phyloP scores from a whole-genome alignment of 1,139 yeast genomes.

The Lodderomyces elongisporus region DNA sequence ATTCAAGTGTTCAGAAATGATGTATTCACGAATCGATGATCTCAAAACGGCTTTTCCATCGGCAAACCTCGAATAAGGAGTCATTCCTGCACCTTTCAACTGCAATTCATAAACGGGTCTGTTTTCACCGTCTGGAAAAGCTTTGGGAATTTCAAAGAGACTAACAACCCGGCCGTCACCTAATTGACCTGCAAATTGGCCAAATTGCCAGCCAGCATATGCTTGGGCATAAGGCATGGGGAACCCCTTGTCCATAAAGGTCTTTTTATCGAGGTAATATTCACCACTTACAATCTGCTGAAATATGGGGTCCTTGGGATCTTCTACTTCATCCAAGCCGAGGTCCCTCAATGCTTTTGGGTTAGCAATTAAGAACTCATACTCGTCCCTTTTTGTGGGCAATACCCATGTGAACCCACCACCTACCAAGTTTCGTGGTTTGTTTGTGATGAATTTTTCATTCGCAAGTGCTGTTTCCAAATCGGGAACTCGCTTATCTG shows the following conservation, averaged over 20 bases:
- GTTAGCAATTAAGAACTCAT: conserved; percentile 55
- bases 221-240: conserved; percentile 84
- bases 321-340: conserved; percentile 40
- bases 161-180: conserved; percentile 93
- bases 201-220: conserved; percentile 96
- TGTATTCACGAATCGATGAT: conserved; percentile 82
- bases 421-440: conserved; percentile 54
- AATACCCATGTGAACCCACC: conserved; percentile 70
- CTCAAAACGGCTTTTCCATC: conserved; percentile 93
- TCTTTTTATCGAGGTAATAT: conserved; percentile 22
- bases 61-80: conserved; percentile 91
- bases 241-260: conserved; percentile 30
- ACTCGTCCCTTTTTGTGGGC: conserved; percentile 58
- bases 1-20: conserved; percentile 76
- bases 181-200: conserved; percentile 92
- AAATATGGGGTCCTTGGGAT: conserved; percentile 30
- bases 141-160: conserved; percentile 59
- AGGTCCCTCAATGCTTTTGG: conserved; percentile 57
- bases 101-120: conserved; percentile 59
- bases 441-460: conserved; percentile 29
- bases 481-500: conserved; percentile 58
- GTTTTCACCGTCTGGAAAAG: conserved; percentile 14
- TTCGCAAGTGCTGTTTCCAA: conserved; percentile 44
- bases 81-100: conserved; percentile 85
- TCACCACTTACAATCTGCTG: conserved; percentile 63